Evolutionary conservation across 2,329 filamentous ascomycete species (phyloP).

Genomic region (Dichotomopilus funicola): DNA sequence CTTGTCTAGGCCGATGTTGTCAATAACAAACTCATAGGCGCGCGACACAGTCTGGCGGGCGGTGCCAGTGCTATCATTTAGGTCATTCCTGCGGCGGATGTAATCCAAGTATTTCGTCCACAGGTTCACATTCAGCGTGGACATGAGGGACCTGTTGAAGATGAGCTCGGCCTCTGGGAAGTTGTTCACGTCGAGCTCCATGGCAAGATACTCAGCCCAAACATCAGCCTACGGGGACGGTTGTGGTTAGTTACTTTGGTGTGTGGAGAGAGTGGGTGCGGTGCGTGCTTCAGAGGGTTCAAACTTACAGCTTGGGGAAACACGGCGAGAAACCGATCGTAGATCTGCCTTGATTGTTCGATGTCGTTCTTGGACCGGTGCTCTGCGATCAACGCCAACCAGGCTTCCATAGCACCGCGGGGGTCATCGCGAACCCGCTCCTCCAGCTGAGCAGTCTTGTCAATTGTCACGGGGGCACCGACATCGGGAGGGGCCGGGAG

Average conservation of each 20-base stretch:
- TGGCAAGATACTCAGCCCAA: slow-evolving; percentile 81
- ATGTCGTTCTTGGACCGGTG: slow-evolving; percentile 75
- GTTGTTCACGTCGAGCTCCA: slow-evolving; percentile 84
- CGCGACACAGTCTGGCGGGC: slow-evolving; percentile 74
- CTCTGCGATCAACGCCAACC: slow-evolving; percentile 80
- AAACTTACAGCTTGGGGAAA: slow-evolving; percentile 85
- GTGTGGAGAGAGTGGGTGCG: no score
- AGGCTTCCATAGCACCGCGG: slow-evolving; percentile 85
- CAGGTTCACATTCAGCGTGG: slow-evolving; percentile 74
- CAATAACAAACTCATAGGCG: slow-evolving; percentile 87
- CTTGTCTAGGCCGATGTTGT: slow-evolving; percentile 84
- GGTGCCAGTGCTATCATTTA: slow-evolving; percentile 71
- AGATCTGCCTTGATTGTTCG: slow-evolving; percentile 72
- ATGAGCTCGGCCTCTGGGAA: slow-evolving; percentile 74
- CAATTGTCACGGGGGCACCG: slow-evolving; percentile 38
- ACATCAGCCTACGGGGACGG: slow-evolving; percentile 65
- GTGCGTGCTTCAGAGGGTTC: no score
- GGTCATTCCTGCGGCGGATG: slow-evolving; percentile 82
- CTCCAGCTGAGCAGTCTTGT: slow-evolving; percentile 75
- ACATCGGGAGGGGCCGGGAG: neutral
- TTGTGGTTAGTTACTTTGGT: slow-evolving; percentile 28
- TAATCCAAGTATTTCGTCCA: slow-evolving; percentile 96
- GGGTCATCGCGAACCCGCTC: slow-evolving; percentile 89
- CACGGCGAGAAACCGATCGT: slow-evolving; percentile 77
- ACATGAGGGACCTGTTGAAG: slow-evolving; percentile 72